phyloP scores from a whole-genome alignment of 2,329 filamentous ascomycete species.

The Fusarium newnesense region DNA sequence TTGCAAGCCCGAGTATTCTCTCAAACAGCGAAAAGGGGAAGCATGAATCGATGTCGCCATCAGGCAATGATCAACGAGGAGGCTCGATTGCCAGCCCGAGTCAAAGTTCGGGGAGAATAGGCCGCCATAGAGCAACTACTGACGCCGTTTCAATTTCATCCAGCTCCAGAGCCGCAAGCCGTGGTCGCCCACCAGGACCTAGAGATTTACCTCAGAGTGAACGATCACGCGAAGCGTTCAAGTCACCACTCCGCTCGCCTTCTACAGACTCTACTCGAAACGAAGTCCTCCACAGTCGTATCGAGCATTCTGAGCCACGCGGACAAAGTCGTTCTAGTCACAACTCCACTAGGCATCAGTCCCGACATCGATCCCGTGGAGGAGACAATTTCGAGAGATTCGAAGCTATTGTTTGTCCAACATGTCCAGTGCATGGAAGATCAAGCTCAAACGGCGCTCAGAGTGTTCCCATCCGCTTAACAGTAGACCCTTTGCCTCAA shows the following conservation, averaged over 20 bases:
- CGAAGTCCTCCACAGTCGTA: constrained; percentile 9
- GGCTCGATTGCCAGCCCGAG: constrained; percentile 1
- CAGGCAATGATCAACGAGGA: constrained; percentile 7
- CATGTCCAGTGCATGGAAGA: constrained; percentile 23
- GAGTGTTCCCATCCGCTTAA: neutral
- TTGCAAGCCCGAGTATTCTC: constrained; percentile 19
- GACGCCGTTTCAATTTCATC: neutral
- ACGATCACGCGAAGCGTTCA: neutral
- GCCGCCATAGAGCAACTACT: neutral
- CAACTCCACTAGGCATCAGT: neutral
- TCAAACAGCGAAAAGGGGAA: neutral
- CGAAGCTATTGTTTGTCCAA: constrained; percentile 12
- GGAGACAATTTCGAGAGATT: constrained; percentile 4
- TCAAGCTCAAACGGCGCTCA: constrained; percentile 1
- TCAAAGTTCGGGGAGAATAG: neutral
- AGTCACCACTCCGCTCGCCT: neutral
- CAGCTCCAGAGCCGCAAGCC: constrained; percentile 12
- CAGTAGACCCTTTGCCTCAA: constrained; percentile 1
- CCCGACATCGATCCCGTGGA: neutral
- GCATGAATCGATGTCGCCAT: neutral
- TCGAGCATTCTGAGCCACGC: neutral
- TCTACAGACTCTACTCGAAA: constrained; percentile 27
- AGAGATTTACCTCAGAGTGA: neutral
- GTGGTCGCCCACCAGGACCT: constrained; percentile 19
- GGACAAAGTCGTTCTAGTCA: neutral